These are phyloP conservation scores for Exophiala aquamarina DNA, from an alignment of 2,329 filamentous ascomycete species.

Conservation along the genomic window DNA sequence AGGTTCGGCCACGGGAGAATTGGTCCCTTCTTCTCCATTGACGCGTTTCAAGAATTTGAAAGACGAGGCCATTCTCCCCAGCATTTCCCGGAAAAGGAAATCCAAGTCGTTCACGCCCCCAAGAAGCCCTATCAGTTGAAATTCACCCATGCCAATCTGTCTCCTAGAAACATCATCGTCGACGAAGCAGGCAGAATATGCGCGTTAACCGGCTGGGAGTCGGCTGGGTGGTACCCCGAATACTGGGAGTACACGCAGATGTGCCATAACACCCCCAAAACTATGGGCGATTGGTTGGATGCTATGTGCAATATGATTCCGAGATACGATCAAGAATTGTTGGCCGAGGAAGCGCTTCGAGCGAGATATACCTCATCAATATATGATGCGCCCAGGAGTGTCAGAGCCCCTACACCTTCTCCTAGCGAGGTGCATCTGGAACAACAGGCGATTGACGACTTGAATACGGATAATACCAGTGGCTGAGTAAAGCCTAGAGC, in stretches of 20 bases:
- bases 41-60: constrained; percentile 27
- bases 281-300: constrained; percentile 25
- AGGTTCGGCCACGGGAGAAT: constrained; percentile 24
- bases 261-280: constrained; percentile 24
- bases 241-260: constrained; percentile 34
- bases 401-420: constrained; percentile 23
- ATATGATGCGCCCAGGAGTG: constrained; percentile 25
- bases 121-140: constrained; percentile 28
- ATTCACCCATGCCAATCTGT: constrained; percentile 33
- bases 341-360: constrained; percentile 24
- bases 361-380: constrained; percentile 22
- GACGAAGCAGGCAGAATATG: constrained; percentile 28
- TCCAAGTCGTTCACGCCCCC: constrained; percentile 22
- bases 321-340: constrained; percentile 26
- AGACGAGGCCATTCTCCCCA: constrained; percentile 23
- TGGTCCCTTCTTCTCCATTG: constrained; percentile 27
- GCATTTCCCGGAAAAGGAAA: constrained; percentile 24
- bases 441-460: constrained; percentile 25
- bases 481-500: too few species aligned
- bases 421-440: constrained; percentile 20
- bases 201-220: constrained; percentile 34
- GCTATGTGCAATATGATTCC: constrained; percentile 24
- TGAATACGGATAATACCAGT: constrained; percentile 27
- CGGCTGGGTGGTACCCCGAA: constrained; percentile 32
- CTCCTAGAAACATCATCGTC: constrained; percentile 31